Percentiles rank a stretch among this genome's conserved stretches.
Evolutionary conservation across 2,329 filamentous ascomycete species (phyloP).

Genomic region (Tolypocladium inflatum): DNA sequence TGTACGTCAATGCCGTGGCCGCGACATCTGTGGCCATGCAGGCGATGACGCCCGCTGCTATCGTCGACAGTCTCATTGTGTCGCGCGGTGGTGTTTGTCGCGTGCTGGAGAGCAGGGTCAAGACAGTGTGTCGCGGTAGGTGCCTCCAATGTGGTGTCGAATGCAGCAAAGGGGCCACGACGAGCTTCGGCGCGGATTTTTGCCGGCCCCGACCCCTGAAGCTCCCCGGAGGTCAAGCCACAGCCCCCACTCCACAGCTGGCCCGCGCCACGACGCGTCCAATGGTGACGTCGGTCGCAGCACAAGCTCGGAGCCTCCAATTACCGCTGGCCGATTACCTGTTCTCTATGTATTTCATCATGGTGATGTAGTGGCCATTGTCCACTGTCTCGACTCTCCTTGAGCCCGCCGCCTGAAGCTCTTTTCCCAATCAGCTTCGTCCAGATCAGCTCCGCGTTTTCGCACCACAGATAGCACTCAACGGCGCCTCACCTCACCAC

Average conservation of each 20-base stretch:
- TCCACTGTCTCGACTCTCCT: not conserved
- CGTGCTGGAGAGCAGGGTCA: constrained; percentile 14
- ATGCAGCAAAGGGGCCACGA: constrained; percentile 8
- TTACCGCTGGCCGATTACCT: not conserved
- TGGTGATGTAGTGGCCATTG: not conserved
- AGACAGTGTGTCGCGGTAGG: constrained; percentile 19
- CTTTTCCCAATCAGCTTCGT: not conserved
- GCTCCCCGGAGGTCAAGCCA: not conserved
- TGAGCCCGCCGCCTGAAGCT: not conserved
- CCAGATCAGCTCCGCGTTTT: not conserved
- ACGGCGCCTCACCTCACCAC: not conserved
- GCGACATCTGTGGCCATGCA: constrained; percentile 60
- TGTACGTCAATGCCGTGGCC: constrained; percentile 90
- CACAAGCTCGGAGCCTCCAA: not conserved
- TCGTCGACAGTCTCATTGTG: constrained; percentile 55
- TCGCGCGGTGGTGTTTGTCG: constrained; percentile 16
- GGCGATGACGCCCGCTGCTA: constrained; percentile 62
- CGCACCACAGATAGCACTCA: not conserved
- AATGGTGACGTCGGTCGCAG: not conserved
- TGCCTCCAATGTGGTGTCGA: constrained; percentile 1
- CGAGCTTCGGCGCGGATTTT: constrained; percentile 13
- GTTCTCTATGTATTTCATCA: not conserved
- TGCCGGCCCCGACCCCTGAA: constrained; percentile 6
- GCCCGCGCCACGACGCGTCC: not conserved
- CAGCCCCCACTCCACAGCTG: not conserved